phyloP scores from a whole-genome alignment of 768 basidiomycete species.

The Lactarius pseudohatsudake region DNA sequence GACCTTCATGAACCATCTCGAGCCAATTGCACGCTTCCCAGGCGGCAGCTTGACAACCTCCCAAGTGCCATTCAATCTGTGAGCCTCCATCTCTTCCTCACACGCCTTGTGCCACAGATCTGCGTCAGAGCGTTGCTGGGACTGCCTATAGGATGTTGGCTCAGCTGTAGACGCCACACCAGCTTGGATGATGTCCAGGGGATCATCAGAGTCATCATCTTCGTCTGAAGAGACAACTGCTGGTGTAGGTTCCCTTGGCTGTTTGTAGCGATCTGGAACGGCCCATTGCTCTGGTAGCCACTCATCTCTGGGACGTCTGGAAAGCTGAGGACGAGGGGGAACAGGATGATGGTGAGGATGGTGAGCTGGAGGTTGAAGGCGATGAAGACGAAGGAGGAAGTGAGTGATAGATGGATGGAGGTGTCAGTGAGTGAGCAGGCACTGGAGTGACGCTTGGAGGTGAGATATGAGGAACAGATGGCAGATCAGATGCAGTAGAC shows the following conservation, averaged over 20 bases:
- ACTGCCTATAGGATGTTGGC: background rate
- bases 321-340: background rate
- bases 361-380: too few relatives aligned
- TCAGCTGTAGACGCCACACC: background rate
- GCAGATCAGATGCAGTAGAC: background rate
- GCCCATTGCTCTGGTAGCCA: background rate
- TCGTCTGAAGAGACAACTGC: too few relatives aligned
- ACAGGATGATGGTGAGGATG: background rate
- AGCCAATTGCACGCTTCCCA: too few relatives aligned
- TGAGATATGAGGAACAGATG: background rate
- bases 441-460: too few relatives aligned
- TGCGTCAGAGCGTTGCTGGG: background rate
- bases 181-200: too few relatives aligned
- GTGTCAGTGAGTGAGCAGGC: background rate
- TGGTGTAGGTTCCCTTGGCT: too few relatives aligned
- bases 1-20: too few relatives aligned
- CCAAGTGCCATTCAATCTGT: too few relatives aligned
- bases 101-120: background rate
- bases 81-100: slow-evolving; percentile 10
- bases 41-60: too few relatives aligned
- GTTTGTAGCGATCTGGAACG: too few relatives aligned
- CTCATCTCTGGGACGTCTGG: background rate
- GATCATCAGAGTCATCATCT: too few relatives aligned
- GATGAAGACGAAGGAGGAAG: background rate
- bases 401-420: background rate